These are phyloP conservation scores for Cercospora zeina DNA, from an alignment of 2,329 filamentous ascomycete genomes.

Conservation along the genomic window DNA sequence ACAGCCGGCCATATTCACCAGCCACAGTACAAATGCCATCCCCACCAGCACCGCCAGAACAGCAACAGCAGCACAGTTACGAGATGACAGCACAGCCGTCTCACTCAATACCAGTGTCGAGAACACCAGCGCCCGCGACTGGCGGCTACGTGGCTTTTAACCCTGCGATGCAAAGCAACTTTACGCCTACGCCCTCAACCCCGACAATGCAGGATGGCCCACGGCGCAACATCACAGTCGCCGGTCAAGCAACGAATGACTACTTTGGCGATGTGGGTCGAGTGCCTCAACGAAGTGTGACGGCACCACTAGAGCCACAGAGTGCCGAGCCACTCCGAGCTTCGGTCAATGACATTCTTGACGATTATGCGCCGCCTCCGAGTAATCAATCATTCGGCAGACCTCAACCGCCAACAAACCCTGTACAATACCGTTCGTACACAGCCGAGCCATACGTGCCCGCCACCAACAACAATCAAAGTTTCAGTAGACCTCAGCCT, in stretches of 20 bases:
- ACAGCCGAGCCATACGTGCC: conserved; percentile 23
- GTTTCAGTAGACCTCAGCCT: conserved; percentile 7
- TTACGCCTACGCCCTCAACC: neutral
- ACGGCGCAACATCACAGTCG: conserved; percentile 20
- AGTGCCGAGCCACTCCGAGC: conserved; percentile 14
- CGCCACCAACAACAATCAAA: neutral
- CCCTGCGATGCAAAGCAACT: conserved; percentile 26
- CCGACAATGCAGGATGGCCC: conserved; percentile 14
- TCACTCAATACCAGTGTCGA: conserved; percentile 19
- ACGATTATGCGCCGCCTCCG: conserved; percentile 26
- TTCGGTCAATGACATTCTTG: conserved; percentile 29
- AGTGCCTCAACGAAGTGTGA: conserved; percentile 21
- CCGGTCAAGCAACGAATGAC: conserved; percentile 10
- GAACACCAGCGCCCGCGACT: conserved; percentile 20
- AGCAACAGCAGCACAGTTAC: conserved; percentile 34
- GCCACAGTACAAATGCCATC: neutral
- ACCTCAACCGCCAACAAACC: conserved; percentile 9
- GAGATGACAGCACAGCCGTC: conserved; percentile 37
- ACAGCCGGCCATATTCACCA: conserved; percentile 16
- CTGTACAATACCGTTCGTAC: conserved; percentile 12
- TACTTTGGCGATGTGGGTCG: conserved; percentile 23
- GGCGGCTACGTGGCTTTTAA: conserved; percentile 40
- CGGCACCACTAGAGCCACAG: conserved; percentile 14
- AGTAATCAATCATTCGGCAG: neutral
- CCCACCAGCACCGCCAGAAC: conserved; percentile 15